These are phyloP conservation scores for Leccinum huronense DNA, from an alignment of 1,284 basidiomycete species.

Conservation along the genomic window DNA sequence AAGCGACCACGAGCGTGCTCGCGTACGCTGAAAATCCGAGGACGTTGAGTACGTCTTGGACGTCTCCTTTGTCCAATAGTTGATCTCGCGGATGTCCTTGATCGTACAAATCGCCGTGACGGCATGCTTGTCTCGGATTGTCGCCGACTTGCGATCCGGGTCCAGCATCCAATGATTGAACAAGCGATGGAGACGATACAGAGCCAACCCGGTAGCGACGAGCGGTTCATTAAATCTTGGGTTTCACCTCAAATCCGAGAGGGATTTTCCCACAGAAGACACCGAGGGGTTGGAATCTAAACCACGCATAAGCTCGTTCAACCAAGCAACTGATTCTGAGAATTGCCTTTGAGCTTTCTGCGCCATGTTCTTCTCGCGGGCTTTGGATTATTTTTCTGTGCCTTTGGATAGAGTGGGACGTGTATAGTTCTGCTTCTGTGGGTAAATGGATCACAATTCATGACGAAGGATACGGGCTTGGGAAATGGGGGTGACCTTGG, in stretches of 20 bases:
- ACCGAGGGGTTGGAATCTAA: constrained; percentile 34
- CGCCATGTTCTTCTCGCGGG: constrained; percentile 29
- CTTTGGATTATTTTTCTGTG: constrained; percentile 26
- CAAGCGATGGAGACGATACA: constrained; percentile 54
- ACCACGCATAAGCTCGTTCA: constrained; percentile 26
- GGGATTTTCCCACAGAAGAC: constrained; percentile 22
- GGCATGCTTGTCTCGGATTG: constrained; percentile 44
- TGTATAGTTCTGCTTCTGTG: constrained; percentile 20
- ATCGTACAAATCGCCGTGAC: constrained; percentile 47
- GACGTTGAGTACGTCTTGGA: constrained; percentile 41
- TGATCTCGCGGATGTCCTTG: constrained; percentile 43
- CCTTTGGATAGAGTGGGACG: constrained; percentile 17
- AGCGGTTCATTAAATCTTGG: constrained; percentile 40
- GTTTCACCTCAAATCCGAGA: constrained; percentile 41
- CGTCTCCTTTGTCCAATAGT: constrained; percentile 40
- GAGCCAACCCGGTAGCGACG: constrained; percentile 49
- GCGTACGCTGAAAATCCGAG: constrained; percentile 49
- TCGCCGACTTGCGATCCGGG: constrained; percentile 35
- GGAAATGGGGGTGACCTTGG: constrained; percentile 18
- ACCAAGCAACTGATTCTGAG: constrained; percentile 25
- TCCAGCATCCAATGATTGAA: constrained; percentile 53
- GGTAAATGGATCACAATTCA: constrained; percentile 1
- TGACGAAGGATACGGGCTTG: neutral
- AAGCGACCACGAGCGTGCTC: constrained; percentile 25
- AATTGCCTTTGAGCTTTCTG: constrained; percentile 28